Conservation (phyloP, 2,329 filamentous ascomycete genomes). For the Cladophialophora carrionii region DNA sequence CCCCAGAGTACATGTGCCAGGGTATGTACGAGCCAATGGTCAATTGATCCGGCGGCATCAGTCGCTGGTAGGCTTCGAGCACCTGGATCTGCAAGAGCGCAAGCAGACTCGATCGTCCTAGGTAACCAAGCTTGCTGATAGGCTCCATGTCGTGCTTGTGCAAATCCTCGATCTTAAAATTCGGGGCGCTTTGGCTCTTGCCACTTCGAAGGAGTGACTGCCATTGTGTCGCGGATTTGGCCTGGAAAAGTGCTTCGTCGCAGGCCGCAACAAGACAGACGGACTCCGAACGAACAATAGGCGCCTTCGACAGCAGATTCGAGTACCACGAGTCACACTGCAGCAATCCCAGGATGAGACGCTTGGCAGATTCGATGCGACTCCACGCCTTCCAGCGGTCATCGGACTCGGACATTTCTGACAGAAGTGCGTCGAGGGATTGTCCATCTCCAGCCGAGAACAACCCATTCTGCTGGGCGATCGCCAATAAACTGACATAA, state of each 20-base stretch:
- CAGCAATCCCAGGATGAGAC: constrained; percentile 54
- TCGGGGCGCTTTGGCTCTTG: constrained; percentile 44
- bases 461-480: constrained; percentile 55
- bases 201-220: constrained; percentile 45
- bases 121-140: constrained; percentile 44
- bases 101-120: constrained; percentile 40
- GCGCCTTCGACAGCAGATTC: constrained; percentile 53
- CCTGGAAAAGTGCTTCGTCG: constrained; percentile 51
- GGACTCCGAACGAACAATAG: constrained; percentile 52
- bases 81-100: constrained; percentile 49
- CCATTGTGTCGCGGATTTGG: constrained; percentile 46
- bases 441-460: constrained; percentile 55
- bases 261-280: constrained; percentile 54
- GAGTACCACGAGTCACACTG: constrained; percentile 55
- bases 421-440: constrained; percentile 47
- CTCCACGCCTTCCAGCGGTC: constrained; percentile 58
- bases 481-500: constrained; percentile 55
- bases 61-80: constrained; percentile 50
- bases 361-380: constrained; percentile 56
- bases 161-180: constrained; percentile 41
- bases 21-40: constrained; percentile 49
- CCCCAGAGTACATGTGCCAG: constrained; percentile 53
- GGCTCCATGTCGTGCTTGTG: constrained; percentile 43
- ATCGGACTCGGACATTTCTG: constrained; percentile 53
- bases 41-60: constrained; percentile 44